Base-by-base conservation (phyloP, 1,284 basidiomycete species). In the Chalciporus sp. region DNA sequence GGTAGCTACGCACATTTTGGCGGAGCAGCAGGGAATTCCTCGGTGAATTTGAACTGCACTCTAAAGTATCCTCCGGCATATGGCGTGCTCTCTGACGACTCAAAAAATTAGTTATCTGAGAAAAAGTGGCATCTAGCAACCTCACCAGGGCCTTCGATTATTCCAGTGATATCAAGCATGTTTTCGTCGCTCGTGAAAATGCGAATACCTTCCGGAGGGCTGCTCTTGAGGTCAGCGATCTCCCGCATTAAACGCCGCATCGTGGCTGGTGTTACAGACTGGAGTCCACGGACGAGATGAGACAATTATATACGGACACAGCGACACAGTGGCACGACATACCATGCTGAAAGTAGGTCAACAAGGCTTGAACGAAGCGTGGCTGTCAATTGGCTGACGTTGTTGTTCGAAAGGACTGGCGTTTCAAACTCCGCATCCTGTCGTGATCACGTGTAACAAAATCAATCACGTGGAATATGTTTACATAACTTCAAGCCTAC, bases 41-140 rank as follows among this genome's bases (percentile, higher is more conserved):
- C 85, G 1, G 85, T 88, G 70, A 96, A 96, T 61, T 82, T 82
- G 74, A 97, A 96, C 66, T 85, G 85, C 55, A 97, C 85, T 61
- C 78, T 84, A 73, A 95, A 96, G 77, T 93, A 95, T 16, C 94
- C 94, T 42, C 91, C 92, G 53, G 90, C 84, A 71, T 96, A 98
- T 0, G 95, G 95, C 33, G 95, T 97, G 28, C 90, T 90, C 67
- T 90, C 91, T 92, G 67, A 52, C 43, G 56, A 58, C 27, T 41
- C 40, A 56, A 55, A 10, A 52, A 42, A 45, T 46, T 42, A 55
- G 50, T n/a, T 7, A 60, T 60, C 58, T 52, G 57, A 49, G 8
- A 47, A 44, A 48, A 52, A 23, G 53, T 10, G 4, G 47, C 49
- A 51, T 54, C 23, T 53, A 27, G 54, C 52, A 31, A 16, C 69